Evolutionary conservation across 495 filamentous ascomycete species (phyloP), one percentile per base, ranked within the genome.

Genomic region (Neurospora sp.): DNA sequence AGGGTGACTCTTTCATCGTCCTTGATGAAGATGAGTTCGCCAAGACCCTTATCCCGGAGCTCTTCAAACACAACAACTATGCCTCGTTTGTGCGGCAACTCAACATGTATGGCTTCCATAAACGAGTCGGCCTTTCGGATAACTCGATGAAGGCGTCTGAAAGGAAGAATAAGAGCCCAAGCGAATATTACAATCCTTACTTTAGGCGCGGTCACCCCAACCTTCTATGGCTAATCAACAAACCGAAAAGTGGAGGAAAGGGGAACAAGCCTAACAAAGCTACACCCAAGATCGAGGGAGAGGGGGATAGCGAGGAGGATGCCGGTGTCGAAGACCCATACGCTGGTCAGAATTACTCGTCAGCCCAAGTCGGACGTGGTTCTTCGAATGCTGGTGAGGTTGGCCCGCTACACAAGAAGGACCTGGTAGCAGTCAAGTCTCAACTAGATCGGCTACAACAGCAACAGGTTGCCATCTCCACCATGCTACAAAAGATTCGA

Each of bases 51-150:
- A 98, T 99, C 69, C 96, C 96, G 3, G 96, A 98, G 79, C 86
- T 98, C 9, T 99, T 98, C 88, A 99, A 99, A 80, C 96, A 98
- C 82, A 98, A 97, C 81, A 99, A 98, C 81, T 99, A 98, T 81
- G 94, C 96, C 8, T 98, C 96, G 1, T 99, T 99, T 78, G 96
- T 99, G 37, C 92, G 96, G 11, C 96, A 99, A 79, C 87, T 99
- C 75, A 99, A 99, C 79, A 98, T 99, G 96, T 99, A 99, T 81
- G 96, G 96, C 9, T 99, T 99, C 79, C 96, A 99, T 82, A 99
- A 99, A 85, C 93, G 95, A 71, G 96, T 99, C 11, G 96, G 96
- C 3, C 88, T 99, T 35, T 96, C 94, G 8, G 96, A 98, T 81
- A 97, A 97, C 79, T 98, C 94, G 0, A 96, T 98, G 91, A 93